A percentile compares a stretch with the other conserved stretches of the same genome.
These are phyloP conservation scores for Alternaria postmessia DNA, from an alignment of 2,329 filamentous ascomycete species.

Conservation along the genomic window DNA sequence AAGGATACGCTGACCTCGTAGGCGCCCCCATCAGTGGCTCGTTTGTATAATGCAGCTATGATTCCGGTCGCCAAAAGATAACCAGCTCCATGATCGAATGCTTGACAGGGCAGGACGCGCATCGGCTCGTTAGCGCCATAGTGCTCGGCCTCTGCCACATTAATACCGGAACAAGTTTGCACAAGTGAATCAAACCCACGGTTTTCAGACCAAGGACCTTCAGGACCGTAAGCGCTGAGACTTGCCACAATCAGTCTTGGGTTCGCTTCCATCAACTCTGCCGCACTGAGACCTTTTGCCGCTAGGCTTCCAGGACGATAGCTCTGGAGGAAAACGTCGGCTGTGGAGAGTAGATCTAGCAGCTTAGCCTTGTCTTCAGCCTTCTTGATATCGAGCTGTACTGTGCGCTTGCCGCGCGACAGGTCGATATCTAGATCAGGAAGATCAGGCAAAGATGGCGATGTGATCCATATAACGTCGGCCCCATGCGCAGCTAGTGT, in stretches of 20 bases:
- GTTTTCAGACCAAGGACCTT: slow-evolving; percentile 57
- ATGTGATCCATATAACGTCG: slow-evolving; percentile 58
- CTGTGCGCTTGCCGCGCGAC: slow-evolving; percentile 59
- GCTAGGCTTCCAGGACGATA: slow-evolving; percentile 61
- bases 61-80: slow-evolving; percentile 65
- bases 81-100: slow-evolving; percentile 64
- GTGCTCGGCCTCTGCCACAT: slow-evolving; percentile 62
- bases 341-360: slow-evolving; percentile 55
- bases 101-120: slow-evolving; percentile 61
- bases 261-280: slow-evolving; percentile 51
- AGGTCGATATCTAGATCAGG: slow-evolving; percentile 53
- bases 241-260: slow-evolving; percentile 60
- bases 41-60: slow-evolving; percentile 60
- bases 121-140: slow-evolving; percentile 52
- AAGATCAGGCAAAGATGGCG: slow-evolving; percentile 54
- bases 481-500: slow-evolving; percentile 57
- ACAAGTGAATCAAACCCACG: slow-evolving; percentile 66
- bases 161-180: slow-evolving; percentile 65
- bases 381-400: slow-evolving; percentile 58
- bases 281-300: slow-evolving; percentile 52
- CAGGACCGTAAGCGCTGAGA: slow-evolving; percentile 62
- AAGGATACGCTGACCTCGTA: slow-evolving; percentile 65
- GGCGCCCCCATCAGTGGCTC: slow-evolving; percentile 55
- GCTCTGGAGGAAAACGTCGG: slow-evolving; percentile 64
- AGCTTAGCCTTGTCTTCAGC: slow-evolving; percentile 53